Percentiles rank a stretch among this genome's conserved stretches.
phyloP scores from a whole-genome alignment of 2,329 filamentous ascomycete species.

The Ophiostoma novo-ulmi region DNA sequence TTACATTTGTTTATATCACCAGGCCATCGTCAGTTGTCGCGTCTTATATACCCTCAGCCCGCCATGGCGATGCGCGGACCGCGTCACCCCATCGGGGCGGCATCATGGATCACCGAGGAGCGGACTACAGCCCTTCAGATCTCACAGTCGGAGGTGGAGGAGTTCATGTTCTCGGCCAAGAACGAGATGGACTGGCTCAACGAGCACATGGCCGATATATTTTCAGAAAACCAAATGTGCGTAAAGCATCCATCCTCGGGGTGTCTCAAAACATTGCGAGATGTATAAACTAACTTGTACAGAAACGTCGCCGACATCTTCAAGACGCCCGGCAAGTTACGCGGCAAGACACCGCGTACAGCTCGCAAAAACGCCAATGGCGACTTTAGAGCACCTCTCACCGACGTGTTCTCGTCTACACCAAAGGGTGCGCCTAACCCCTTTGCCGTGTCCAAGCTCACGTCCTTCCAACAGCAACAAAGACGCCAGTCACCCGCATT shows the following conservation, averaged over 20 bases:
- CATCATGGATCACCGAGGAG: slow-evolving; percentile 81
- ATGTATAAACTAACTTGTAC: slow-evolving; percentile 13
- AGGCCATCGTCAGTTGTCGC: slow-evolving; percentile 7
- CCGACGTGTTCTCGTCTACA: slow-evolving; percentile 54
- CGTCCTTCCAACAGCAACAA: slow-evolving; percentile 47
- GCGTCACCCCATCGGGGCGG: slow-evolving; percentile 69
- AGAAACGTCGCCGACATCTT: slow-evolving; percentile 94
- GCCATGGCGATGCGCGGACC: slow-evolving; percentile 47
- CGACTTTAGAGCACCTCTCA: slow-evolving; percentile 58
- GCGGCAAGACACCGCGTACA: slow-evolving; percentile 74
- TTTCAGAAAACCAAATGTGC: slow-evolving; percentile 80
- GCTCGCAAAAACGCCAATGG: slow-evolving; percentile 54
- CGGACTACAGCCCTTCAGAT: slow-evolving; percentile 71
- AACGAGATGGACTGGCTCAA: slow-evolving; percentile 98
- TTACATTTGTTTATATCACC: background rate
- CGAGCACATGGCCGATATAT: slow-evolving; percentile 95
- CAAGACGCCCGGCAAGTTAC: slow-evolving; percentile 81
- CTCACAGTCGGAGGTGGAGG: slow-evolving; percentile 76
- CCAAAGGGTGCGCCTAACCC: slow-evolving; percentile 51
- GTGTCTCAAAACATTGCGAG: background rate
- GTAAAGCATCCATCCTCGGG: slow-evolving; percentile 35
- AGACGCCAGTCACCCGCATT: slow-evolving; percentile 35
- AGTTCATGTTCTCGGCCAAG: slow-evolving; percentile 84
- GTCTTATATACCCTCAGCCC: slow-evolving; percentile 13
- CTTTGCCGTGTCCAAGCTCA: slow-evolving; percentile 43